Conservation (phyloP, 2,329 filamentous ascomycete genomes). For the Colletotrichum orbiculare region DNA sequence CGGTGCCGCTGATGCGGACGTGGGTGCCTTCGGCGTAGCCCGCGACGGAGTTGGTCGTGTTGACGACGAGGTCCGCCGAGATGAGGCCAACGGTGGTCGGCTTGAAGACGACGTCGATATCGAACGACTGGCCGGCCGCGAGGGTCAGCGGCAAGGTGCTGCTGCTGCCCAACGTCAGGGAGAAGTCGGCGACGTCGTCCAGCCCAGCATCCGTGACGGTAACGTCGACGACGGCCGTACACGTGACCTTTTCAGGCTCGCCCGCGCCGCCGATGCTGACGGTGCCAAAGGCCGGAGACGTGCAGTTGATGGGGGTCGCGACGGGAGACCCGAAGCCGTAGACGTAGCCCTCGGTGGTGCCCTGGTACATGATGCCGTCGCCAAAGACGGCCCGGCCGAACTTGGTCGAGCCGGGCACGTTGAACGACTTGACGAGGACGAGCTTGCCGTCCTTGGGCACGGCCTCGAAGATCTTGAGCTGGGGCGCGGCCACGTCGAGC, state of each 20-base stretch:
- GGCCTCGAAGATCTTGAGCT: constrained; percentile 64
- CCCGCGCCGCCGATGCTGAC: constrained; percentile 39
- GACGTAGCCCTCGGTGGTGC: constrained; percentile 60
- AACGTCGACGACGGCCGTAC: constrained; percentile 58
- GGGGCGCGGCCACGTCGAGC: constrained; percentile 64
- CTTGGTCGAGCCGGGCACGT: constrained; percentile 63
- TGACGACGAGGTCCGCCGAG: constrained; percentile 59
- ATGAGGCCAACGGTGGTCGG: constrained; percentile 59
- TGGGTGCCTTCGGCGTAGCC: constrained; percentile 60
- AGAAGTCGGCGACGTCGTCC: constrained; percentile 47
- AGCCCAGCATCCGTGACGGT: constrained; percentile 53
- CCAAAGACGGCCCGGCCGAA: constrained; percentile 69
- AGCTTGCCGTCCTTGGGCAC: constrained; percentile 59
- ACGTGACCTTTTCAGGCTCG: constrained; percentile 52
- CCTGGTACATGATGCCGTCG: constrained; percentile 65
- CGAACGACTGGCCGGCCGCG: constrained; percentile 52
- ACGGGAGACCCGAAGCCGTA: constrained; percentile 68
- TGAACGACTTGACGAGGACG: constrained; percentile 61
- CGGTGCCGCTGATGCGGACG: constrained; percentile 60
- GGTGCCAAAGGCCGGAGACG: constrained; percentile 59
- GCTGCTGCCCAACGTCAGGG: constrained; percentile 48
- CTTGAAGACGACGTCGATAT: constrained; percentile 56
- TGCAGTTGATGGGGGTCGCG: constrained; percentile 65
- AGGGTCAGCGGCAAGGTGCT: constrained; percentile 47
- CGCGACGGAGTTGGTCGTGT: constrained; percentile 56